A percentile compares a stretch with the other conserved stretches of the same genome.
Conservation (phyloP, 106 monocot genomes). For the Apostasia ramifera region DNA sequence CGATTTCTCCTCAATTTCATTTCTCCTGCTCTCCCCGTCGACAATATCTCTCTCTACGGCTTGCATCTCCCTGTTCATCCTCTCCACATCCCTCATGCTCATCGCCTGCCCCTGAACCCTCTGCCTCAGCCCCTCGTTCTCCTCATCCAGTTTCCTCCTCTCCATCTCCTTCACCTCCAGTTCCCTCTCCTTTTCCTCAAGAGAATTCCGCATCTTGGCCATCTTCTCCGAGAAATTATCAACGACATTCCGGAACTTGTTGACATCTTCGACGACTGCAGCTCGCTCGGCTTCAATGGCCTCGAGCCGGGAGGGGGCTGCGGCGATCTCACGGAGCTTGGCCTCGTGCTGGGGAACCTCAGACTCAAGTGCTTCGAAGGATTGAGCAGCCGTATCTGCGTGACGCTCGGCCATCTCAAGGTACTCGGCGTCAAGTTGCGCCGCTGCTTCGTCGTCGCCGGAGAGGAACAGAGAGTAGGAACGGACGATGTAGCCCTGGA, state of each 20-base stretch:
- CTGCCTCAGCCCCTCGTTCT: conserved; percentile 53
- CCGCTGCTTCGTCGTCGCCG: conserved; percentile 60
- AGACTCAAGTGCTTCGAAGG: conserved; percentile 22
- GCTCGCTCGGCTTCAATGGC: conserved; percentile 36
- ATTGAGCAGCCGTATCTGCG: conserved; percentile 6
- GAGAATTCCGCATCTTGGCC: conserved; percentile 23
- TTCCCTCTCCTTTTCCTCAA: conserved; percentile 31
- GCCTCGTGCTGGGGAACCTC: conserved; percentile 41
- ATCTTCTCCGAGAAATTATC: conserved; percentile 32
- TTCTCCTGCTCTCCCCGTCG: conserved; percentile 46
- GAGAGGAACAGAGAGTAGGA: conserved; percentile 56
- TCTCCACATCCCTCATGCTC: conserved; percentile 61
- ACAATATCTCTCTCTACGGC: conserved; percentile 57
- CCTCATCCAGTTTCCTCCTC: conserved; percentile 23
- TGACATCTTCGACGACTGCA: conserved; percentile 34
- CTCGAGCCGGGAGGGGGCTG: conserved; percentile 32
- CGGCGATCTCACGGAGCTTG: conserved; percentile 14
- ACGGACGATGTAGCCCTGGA: conserved; percentile 26
- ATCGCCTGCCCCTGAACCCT: conserved; percentile 52
- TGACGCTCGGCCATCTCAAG: conserved; percentile 10
- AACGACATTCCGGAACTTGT: conserved; percentile 59
- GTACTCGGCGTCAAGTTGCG: conserved; percentile 51
- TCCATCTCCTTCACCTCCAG: conserved; percentile 63
- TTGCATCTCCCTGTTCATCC: conserved; percentile 73
- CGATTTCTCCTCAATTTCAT: conserved; percentile 54